Base-by-base conservation (phyloP, 371 early-diverging fungal genomes). In the Sanchytrium tribonematis region DNA sequence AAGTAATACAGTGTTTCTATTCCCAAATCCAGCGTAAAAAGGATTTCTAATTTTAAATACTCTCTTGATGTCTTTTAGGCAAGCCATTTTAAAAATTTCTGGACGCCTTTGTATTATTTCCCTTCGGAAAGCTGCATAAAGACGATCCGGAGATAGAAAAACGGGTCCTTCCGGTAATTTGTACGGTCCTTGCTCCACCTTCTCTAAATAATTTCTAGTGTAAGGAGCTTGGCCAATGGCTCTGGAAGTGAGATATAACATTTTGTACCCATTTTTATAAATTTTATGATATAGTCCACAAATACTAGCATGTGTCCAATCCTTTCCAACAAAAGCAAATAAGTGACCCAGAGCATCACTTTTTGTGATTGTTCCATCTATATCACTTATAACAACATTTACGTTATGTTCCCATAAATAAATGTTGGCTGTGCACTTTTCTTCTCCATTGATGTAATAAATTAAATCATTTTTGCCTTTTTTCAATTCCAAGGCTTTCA, bases 351-450 rank as follows among this genome's bases (percentile, higher is more conserved):
- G 78, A 0, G 90, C 88, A 75, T 99, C 99, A 1, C 73, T 78
- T 75, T 98, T 98, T 48, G 99, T 99, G 69, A 99, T 97, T 0
- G 99, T 99, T 66, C 99, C 99, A 76, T 99, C 99, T 72, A 99
- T 91, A 76, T 99, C 99, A 0, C 93, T 92, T 69, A 99, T 89
- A 29, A 99, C 93, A 30, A 99, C 83, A 69, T 90, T 83, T 65
- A 86, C 85, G 72, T 85, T 82, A 71, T 85, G 75, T 31, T 86
- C 80, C 92, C 93, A 98, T 29, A 92, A 80, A 75, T 89, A 98
- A 27, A 94, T 83, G 70, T 86, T 85, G 17, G 91, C 86, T 17
- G 82, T 77, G 73, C 91, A 90, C 30, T 78, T 79, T 30, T 91
- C 85, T 27, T 84, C 84, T 70, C 88, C 84, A 73, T 87, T 72